phyloP scores from a whole-genome alignment of 495 filamentous ascomycete genomes.

The Penicillium pancosmium region DNA sequence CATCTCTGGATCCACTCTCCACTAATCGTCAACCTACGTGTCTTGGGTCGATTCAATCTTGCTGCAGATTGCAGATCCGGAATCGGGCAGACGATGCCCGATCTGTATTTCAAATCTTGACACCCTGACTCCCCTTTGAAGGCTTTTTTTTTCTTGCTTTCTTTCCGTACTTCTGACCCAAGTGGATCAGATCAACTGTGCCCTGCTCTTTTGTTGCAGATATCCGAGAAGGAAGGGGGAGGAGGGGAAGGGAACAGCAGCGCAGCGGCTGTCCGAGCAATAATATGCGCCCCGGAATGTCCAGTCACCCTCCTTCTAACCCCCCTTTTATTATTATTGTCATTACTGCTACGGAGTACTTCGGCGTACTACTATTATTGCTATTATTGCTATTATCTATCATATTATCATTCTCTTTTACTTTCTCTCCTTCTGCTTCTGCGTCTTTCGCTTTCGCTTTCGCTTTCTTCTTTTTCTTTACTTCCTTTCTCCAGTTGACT shows the following conservation, averaged over 20 bases:
- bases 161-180: constrained; percentile 1
- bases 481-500: background rate
- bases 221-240: constrained; percentile 18
- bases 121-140: background rate
- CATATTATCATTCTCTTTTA: background rate
- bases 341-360: background rate
- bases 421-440: background rate
- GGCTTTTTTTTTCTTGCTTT: constrained; percentile 1
- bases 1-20: constrained; percentile 4
- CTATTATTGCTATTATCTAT: background rate
- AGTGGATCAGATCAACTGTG: constrained; percentile 1
- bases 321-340: constrained; percentile 4
- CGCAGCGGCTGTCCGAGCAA: constrained; percentile 7
- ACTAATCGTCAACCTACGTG: background rate
- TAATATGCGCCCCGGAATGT: constrained; percentile 6
- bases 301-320: background rate
- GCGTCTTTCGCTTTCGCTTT: background rate
- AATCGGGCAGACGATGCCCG: constrained; percentile 21
- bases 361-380: background rate
- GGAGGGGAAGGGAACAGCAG: background rate
- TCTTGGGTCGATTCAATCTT: background rate
- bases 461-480: background rate
- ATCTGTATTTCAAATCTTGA: constrained; percentile 20
- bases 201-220: constrained; percentile 6
- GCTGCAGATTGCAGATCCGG: constrained; percentile 16